Base-by-base conservation (phyloP, 805 yeast genomes). In the Wickerhamiella slavikovae region DNA sequence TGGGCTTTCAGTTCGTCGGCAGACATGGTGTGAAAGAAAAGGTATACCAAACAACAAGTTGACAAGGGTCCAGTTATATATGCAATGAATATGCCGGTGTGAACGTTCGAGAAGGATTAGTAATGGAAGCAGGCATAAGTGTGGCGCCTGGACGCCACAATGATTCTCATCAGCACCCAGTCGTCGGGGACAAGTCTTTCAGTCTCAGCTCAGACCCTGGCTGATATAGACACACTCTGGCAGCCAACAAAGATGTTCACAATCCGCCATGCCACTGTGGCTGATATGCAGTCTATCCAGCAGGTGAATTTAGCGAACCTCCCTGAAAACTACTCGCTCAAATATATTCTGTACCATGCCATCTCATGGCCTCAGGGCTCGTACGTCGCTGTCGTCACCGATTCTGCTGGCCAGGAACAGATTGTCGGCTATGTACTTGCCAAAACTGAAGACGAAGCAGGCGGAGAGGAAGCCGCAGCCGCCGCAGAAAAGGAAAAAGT, bases 291-390 rank as follows among this genome's bases (percentile, higher is more conserved):
- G 53, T 89, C 89, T 13, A 89, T 85, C 83, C 98, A 85, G 51
- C 82, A 80, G 60, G 89, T 93, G 37, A 83, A 83, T 49, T 57
- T 83, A 50, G 75, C 75, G 39, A 85, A 85, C 47, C 59, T 89
- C 36, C 98, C 98, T 4, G 98, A 89, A 51, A 89, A 89, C 55
- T 89, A 89, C 49, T 73, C 77, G 38, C 57, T 83, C 52, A 82
- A 83, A 51, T 89, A 82, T 55, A 89, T 89, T 55, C 66, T 89
- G 63, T 89, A 89, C 53, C 98, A 89, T 53, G 65, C 80, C 6
- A 57, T 85, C 29, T 73, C 95, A 22, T 89, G 98, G 98, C 98
- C 98, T 2, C 93, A 85, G 49, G 91, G 92, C 10, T 78, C 93
- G 24, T 89, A 72, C 57, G 96, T 89, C 22, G 98, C 98, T 12